phyloP scores from a whole-genome alignment of 176 grass and related monocot species.

The Cocos nucifera region DNA sequence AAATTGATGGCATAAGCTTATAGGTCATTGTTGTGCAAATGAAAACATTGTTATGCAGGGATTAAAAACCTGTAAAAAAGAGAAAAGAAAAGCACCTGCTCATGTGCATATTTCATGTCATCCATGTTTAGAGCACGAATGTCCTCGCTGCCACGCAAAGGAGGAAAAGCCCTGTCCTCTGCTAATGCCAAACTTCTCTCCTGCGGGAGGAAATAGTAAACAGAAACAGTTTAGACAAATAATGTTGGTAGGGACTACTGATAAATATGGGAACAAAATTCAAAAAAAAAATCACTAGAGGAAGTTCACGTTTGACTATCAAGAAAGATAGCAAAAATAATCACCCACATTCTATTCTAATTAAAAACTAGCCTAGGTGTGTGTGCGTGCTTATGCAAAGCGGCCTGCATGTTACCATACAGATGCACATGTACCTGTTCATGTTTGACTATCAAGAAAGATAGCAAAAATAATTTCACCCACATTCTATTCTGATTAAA shows the following conservation, averaged over 20 bases:
- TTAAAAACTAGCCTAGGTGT: too few species aligned
- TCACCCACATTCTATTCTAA: too few species aligned
- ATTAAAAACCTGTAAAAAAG: not conserved
- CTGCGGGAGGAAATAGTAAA: conserved; percentile 32
- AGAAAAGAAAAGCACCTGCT: conserved; percentile 45
- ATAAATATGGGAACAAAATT: not conserved
- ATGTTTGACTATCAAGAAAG: too few species aligned
- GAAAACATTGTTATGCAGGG: not conserved
- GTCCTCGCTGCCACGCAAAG: conserved; percentile 44
- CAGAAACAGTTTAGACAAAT: not conserved
- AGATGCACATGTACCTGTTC: too few species aligned
- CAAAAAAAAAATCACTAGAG: not conserved
- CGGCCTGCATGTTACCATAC: too few species aligned
- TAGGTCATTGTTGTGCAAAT: not conserved
- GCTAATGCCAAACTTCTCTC: conserved; percentile 54
- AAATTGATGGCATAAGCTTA: too few species aligned
- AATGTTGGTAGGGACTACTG: not conserved
- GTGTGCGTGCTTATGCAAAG: too few species aligned
- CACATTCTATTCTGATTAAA: too few species aligned
- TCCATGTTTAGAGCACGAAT: conserved; percentile 50
- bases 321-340: too few species aligned
- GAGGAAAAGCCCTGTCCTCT: conserved; percentile 49
- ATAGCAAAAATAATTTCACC: too few species aligned
- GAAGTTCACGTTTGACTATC: too few species aligned
- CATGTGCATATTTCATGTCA: conserved; percentile 83